Evolutionary conservation across 495 filamentous ascomycete species (phyloP), one percentile per base, ranked within the genome.

Genomic region (Paragyromitra xinjiangensis): DNA sequence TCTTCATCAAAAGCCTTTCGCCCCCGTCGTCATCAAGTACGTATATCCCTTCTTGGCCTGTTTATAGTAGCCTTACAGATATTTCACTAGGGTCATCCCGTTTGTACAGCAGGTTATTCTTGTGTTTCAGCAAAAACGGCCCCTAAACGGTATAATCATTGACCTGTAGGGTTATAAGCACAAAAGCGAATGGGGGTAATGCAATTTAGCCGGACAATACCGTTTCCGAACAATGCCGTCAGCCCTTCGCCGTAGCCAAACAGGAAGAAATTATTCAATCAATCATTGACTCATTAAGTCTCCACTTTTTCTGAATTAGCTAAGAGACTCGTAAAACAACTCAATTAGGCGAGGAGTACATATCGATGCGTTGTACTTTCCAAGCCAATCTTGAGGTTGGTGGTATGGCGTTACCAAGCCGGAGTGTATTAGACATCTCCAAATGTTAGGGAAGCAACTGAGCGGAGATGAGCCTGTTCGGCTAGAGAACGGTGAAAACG

Each of bases 241-340:
- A 45, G 12, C 29, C 24, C 37, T 16, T 50, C n/a, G 63, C 39
- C 8, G 22, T 26, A 59, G 24, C 34, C 22, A 37, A 59, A 24
- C 34, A 62, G 29, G 24, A 39, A 39, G 2, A 69, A 34, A 29
- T 6, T 26, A 53, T 53, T 44, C 58, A 62, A 55, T 64, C 37
- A 59, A 29, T 66, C 16, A 66, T 73, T 66, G 70, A 66, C 50
- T 39, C 50, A 65, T 39, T 48, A 11, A 12, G 11, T 62, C 42
- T 42, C 45, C 50, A 5, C 51, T 39, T 58, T 40, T 14, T n/a
- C 59, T 48, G 22, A 29, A 26, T 12, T 64, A 29, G 16, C 59
- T 42, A 2, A 39, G 37, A 58, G 63, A 37, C 51, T 59, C 42
- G 37, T 24, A 69, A 69, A 59, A 58, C 50, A 39, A 48, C 42